phyloP scores from a whole-genome alignment of 805 yeast genomes.

The Candida gorgasii region DNA sequence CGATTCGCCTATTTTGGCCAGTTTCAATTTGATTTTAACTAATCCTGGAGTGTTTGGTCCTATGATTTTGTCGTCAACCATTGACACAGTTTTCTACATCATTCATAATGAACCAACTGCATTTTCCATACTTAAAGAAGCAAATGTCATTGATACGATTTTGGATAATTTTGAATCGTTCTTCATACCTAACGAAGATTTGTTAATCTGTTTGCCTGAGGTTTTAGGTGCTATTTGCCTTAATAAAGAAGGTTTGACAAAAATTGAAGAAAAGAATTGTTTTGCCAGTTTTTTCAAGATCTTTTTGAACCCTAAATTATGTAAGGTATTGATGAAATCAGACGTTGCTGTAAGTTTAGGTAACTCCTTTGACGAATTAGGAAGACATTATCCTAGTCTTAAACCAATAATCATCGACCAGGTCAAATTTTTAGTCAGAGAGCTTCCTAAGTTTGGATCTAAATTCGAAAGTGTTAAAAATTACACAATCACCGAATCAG shows the following conservation, averaged over 20 bases:
- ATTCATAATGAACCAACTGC: constrained; percentile 93
- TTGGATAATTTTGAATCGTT: constrained; percentile 57
- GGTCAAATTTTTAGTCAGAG: constrained; percentile 44
- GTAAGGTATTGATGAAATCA: constrained; percentile 50
- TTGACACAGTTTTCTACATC: constrained; percentile 66
- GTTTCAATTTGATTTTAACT: constrained; percentile 58
- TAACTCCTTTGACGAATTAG: constrained; percentile 70
- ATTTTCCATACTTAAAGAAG: constrained; percentile 74
- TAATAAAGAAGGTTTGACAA: constrained; percentile 67
- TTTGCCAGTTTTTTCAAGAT: constrained; percentile 47
- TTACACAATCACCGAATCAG: constrained; percentile 36
- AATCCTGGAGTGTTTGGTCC: constrained; percentile 68
- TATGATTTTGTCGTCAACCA: constrained; percentile 55
- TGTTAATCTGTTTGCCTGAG: constrained; percentile 66
- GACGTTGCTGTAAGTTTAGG: constrained; percentile 60
- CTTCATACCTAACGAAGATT: constrained; percentile 57
- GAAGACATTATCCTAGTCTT: constrained; percentile 78
- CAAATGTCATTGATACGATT: constrained; percentile 66
- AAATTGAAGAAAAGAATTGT: constrained; percentile 46
- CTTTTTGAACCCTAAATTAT: constrained; percentile 49
- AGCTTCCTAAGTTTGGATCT: constrained; percentile 43
- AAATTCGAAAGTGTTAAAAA: constrained; percentile 24
- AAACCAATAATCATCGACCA: constrained; percentile 58
- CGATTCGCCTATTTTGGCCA: constrained; percentile 74
- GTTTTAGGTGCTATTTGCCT: constrained; percentile 81